phyloP scores from a whole-genome alignment of 1,139 yeast species.

The Debaryomyces psychrophilus region DNA sequence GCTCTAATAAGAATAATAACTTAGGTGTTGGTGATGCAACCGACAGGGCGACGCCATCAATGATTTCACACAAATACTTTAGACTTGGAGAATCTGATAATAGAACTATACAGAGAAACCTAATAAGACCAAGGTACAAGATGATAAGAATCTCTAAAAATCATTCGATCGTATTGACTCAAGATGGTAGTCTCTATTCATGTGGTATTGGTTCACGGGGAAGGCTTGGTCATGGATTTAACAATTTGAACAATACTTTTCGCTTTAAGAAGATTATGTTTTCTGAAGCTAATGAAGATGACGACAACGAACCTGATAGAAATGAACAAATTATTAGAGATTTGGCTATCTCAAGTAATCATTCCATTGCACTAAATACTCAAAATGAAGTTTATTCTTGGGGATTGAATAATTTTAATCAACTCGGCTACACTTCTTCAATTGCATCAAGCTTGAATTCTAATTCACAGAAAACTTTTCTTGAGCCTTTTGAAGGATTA shows the following conservation, averaged over 20 bases:
- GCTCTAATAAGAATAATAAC: constrained; percentile 66
- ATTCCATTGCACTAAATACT: constrained; percentile 57
- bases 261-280: constrained; percentile 39
- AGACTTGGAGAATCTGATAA: constrained; percentile 12
- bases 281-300: constrained; percentile 19
- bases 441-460: constrained; percentile 16
- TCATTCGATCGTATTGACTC: constrained; percentile 65
- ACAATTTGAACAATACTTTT: constrained; percentile 37
- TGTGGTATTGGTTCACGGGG: constrained; percentile 78
- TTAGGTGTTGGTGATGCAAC: constrained; percentile 72
- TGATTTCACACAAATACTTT: constrained; percentile 28
- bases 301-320: constrained; percentile 20
- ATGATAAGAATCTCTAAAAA: constrained; percentile 60
- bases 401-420: constrained; percentile 74
- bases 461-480: constrained; percentile 25
- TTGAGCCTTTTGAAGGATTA: constrained; percentile 41
- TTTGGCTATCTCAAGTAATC: constrained; percentile 65
- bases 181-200: constrained; percentile 55
- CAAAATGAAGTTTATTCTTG: constrained; percentile 65
- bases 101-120: constrained; percentile 15
- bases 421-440: constrained; percentile 60
- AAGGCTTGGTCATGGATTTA: constrained; percentile 61
- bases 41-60: constrained; percentile 48
- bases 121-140: constrained; percentile 45
- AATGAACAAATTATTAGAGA: constrained; percentile 34